Evolutionary conservation across 257 asterid genomes (phyloP).

Genomic region (Echites panduratus): DNA sequence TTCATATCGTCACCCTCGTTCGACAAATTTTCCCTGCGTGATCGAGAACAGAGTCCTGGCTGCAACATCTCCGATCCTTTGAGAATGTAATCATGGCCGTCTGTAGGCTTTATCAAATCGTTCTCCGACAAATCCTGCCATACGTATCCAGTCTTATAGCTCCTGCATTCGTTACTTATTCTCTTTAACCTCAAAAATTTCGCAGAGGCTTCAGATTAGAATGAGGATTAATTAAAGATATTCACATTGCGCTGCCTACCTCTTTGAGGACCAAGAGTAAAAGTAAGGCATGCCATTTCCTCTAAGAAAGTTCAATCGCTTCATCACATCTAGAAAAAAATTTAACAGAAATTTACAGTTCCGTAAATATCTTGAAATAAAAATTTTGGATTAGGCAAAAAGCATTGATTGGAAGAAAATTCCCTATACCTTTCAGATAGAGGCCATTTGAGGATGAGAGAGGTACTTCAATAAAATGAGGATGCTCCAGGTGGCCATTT

Average conservation of each 20-base stretch:
- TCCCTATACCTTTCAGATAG: conserved; percentile 28
- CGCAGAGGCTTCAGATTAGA: background rate
- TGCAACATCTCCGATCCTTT: conserved; percentile 34
- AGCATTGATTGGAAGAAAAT: no score
- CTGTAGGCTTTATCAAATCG: conserved; percentile 34
- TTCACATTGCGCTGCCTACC: conserved; percentile 7
- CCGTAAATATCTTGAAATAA: background rate
- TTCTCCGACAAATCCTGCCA: conserved; percentile 42
- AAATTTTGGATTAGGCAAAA: background rate
- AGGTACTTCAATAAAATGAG: conserved; percentile 34
- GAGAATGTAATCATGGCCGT: conserved; percentile 33
- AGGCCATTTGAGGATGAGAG: conserved; percentile 32
- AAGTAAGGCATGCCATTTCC: conserved; percentile 34
- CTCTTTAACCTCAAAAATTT: background rate
- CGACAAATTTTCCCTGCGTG: background rate
- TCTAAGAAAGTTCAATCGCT: conserved; percentile 33
- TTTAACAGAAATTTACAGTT: background rate
- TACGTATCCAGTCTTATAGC: conserved; percentile 35
- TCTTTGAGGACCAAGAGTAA: conserved; percentile 43
- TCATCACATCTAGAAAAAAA: conserved; percentile 28
- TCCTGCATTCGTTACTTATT: conserved; percentile 18
- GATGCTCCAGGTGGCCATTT: conserved; percentile 40
- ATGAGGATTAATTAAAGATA: background rate
- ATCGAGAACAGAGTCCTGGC: background rate
- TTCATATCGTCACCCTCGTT: conserved; percentile 11